Evolutionary conservation across 805 yeast species (phyloP).

Genomic region (Yarrowia bubula): DNA sequence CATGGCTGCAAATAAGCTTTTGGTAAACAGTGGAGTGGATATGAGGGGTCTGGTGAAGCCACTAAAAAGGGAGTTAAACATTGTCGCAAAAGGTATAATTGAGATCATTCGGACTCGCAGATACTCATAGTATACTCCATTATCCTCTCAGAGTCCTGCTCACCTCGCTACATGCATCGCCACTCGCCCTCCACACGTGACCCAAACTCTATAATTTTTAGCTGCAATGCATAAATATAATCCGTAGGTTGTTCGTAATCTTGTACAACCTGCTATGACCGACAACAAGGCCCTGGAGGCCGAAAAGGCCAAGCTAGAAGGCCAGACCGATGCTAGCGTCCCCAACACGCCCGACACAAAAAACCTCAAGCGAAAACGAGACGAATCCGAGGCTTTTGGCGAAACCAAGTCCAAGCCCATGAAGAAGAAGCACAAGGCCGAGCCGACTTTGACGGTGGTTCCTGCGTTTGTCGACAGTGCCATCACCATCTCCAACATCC

Average conservation of each 20-base stretch:
- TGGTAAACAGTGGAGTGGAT: background rate
- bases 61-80: too few species aligned
- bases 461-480: constrained; percentile 20
- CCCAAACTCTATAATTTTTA: constrained; percentile 16
- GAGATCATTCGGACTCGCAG: too few species aligned
- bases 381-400: background rate
- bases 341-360: background rate
- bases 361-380: constrained; percentile 13
- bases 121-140: too few species aligned
- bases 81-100: too few species aligned
- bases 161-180: too few species aligned
- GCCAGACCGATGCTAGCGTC: background rate
- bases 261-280: background rate
- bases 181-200: background rate
- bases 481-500: constrained; percentile 39
- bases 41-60: too few species aligned
- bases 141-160: too few species aligned
- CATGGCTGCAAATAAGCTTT: background rate
- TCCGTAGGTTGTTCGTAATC: background rate
- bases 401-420: constrained; percentile 11
- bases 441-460: constrained; percentile 32
- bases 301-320: background rate
- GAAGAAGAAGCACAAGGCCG: constrained; percentile 34
- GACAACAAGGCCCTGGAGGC: constrained; percentile 15
- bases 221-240: constrained; percentile 24